Evolutionary conservation across 768 basidiomycete species (phyloP), one percentile per base, ranked within the genome.

Genomic region (Cytidiella melzeri): DNA sequence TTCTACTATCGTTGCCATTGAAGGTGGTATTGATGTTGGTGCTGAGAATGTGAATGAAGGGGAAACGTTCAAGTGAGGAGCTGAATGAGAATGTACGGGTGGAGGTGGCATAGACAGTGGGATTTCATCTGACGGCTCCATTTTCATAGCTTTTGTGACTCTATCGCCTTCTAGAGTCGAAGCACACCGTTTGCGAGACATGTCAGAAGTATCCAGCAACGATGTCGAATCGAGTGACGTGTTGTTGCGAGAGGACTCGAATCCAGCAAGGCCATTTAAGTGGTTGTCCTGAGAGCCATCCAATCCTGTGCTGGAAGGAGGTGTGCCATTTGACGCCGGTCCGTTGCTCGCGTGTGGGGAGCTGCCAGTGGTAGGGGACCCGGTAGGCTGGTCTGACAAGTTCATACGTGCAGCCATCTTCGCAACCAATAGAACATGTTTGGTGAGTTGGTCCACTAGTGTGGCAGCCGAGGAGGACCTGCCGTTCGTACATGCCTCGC

Each of bases 161-260:
- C 76, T 70, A 52, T 77, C 69, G 43, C 68, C 73, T 1, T 59
- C 69, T 53, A 72, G 64, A 30, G 76, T 72, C 3, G 75, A 75
- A 2, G 69, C 76, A 41, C 75, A 78, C 18, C 75, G 75, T 53
- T 77, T 77, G 26, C 75, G 74, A 42, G 76, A 69, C 40, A 67
- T 58, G 56, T 77, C 76, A 41, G 65, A 64, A 20, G 57, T 46
- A 55, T 72, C 67, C 41, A 56, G 57, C 56, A 52, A 51, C 43
- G 59, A 50, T 51, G 61, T 58, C 23, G 55, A 19, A 48, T 70
- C 65, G 36, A 62, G 18, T 41, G 63, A 57, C 42, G 50, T 46
- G 30, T 37, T 41, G n/a, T n/a, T n/a, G n/a, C n/a, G n/a, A 41
- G 42, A 24, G 41, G 42, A 58, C 56, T 43, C 57, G 61, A 34